phyloP scores from a whole-genome alignment of 805 yeast genomes.

The Candida easanensis region DNA sequence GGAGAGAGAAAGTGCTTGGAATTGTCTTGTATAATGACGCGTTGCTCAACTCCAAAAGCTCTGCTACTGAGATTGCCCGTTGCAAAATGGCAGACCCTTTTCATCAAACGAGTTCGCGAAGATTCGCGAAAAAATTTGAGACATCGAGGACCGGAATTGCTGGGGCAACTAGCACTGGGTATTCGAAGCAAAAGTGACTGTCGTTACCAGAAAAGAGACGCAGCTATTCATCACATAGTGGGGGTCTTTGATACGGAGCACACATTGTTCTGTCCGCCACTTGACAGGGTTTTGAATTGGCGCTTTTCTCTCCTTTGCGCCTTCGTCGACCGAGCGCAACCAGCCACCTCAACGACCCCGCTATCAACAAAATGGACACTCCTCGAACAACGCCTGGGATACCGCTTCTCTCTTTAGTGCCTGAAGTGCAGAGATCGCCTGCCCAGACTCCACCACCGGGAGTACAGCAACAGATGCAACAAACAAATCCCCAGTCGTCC shows the following conservation, averaged over 20 bases:
- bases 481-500: constrained; percentile 3
- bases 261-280: neutral
- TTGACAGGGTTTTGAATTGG: too few species aligned
- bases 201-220: too few species aligned
- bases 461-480: neutral
- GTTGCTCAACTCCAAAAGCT: too few species aligned
- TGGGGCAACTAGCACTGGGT: constrained; percentile 2
- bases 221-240: neutral
- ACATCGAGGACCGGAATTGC: neutral
- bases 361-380: constrained; percentile 4
- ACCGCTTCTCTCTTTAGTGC: constrained; percentile 12
- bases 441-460: constrained; percentile 7
- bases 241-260: neutral
- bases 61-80: too few species aligned
- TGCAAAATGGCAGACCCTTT: too few species aligned
- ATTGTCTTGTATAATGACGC: too few species aligned
- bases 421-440: constrained; percentile 12
- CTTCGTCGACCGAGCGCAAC: too few species aligned
- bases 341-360: neutral
- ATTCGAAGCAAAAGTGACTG: neutral
- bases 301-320: too few species aligned
- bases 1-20: too few species aligned
- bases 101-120: constrained; percentile 1
- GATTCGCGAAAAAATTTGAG: neutral
- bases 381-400: constrained; percentile 7